phyloP scores from a whole-genome alignment of 2,329 filamentous ascomycete species.

The Penicillium sp. region DNA sequence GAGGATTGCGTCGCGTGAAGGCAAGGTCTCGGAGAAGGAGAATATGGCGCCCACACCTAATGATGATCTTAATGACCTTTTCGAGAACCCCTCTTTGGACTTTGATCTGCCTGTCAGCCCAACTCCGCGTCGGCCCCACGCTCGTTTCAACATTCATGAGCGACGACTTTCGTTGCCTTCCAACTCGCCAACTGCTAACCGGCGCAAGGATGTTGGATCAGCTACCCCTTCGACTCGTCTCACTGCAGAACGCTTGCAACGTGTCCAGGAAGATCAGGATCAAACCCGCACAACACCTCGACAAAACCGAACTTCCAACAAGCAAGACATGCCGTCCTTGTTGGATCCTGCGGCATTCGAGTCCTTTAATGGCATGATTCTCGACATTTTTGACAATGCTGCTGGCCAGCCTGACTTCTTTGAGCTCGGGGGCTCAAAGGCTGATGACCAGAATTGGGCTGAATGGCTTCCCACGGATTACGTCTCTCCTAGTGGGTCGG shows the following conservation, averaged over 20 bases:
- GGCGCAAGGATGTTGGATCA: constrained; percentile 22
- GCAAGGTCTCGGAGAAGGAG: constrained; percentile 56
- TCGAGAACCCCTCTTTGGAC: constrained; percentile 57
- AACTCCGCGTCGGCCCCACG: constrained; percentile 56
- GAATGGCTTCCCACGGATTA: constrained; percentile 40
- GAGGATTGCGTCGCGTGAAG: constrained; percentile 35
- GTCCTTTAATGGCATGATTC: constrained; percentile 36
- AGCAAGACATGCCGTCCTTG: constrained; percentile 22
- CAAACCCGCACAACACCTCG: constrained; percentile 21
- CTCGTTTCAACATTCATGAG: constrained; percentile 38
- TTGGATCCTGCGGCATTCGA: constrained; percentile 28
- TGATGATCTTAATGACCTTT: constrained; percentile 64
- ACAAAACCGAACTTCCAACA: constrained; percentile 27
- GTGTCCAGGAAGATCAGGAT: constrained; percentile 30
- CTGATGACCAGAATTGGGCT: constrained; percentile 31
- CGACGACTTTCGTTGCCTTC: constrained; percentile 40
- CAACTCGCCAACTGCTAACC: constrained; percentile 33
- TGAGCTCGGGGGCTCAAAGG: constrained; percentile 30
- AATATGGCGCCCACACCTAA: constrained; percentile 50
- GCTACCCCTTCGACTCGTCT: constrained; percentile 30
- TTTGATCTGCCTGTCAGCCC: constrained; percentile 58
- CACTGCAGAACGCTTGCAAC: constrained; percentile 35
- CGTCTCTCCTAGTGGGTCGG: constrained; percentile 33
- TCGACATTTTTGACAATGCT: constrained; percentile 41
- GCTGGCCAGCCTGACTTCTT: constrained; percentile 28